phyloP scores from a whole-genome alignment of 805 yeast genomes.

The Grigorovia humatica region DNA sequence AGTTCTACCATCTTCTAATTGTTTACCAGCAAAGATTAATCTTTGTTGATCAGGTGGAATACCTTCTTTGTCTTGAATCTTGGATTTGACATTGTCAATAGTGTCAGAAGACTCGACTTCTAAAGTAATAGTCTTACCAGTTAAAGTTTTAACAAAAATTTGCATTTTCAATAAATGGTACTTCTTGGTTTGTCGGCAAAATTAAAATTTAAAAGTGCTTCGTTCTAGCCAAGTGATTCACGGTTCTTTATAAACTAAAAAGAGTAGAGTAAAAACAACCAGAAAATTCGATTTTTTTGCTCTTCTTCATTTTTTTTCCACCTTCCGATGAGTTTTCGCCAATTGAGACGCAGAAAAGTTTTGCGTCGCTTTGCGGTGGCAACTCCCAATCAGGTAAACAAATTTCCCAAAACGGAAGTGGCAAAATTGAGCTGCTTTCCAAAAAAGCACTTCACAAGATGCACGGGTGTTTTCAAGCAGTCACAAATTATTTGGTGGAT shows the following conservation, averaged over 20 bases:
- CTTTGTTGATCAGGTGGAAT: constrained; percentile 98
- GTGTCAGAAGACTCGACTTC: constrained; percentile 98
- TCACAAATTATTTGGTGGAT: neutral
- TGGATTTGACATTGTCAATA: constrained; percentile 91
- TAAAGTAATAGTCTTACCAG: constrained; percentile 97
- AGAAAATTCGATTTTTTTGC: neutral
- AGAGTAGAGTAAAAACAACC: neutral
- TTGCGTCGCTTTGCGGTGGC: neutral
- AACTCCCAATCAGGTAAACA: too few relatives aligned
- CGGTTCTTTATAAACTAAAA: neutral
- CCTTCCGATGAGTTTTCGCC: too few relatives aligned
- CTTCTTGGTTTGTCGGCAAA: constrained; percentile 40
- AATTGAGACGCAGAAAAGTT: too few relatives aligned
- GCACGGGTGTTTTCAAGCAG: neutral
- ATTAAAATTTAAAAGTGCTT: constrained; percentile 20
- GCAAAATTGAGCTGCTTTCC: neutral
- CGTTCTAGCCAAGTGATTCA: constrained; percentile 28
- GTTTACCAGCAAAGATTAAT: constrained; percentile 95
- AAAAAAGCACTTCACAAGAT: neutral
- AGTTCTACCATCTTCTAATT: constrained; percentile 93
- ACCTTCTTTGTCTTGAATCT: constrained; percentile 96
- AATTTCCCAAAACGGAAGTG: neutral
- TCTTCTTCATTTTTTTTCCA: too few relatives aligned
- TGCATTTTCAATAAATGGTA: constrained; percentile 42
- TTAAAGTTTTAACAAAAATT: constrained; percentile 98